phyloP scores from a whole-genome alignment of 176 grass and related monocot genomes.

The Bolboschoenus planiculmis region DNA sequence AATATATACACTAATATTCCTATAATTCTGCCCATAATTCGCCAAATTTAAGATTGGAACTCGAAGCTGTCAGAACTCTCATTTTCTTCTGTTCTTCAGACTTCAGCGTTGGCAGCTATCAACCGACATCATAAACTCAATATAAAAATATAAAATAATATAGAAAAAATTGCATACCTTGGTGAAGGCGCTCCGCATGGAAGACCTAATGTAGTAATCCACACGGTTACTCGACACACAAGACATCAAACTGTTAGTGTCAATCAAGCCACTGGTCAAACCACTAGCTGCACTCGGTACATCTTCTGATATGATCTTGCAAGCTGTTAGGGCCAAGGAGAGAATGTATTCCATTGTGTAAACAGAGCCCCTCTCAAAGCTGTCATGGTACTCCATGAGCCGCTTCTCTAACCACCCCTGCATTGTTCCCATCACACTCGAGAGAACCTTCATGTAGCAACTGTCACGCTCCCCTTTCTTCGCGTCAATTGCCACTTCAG shows the following conservation, averaged over 20 bases:
- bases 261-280: conserved; percentile 19
- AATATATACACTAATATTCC: background rate
- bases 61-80: background rate
- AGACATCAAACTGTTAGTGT: background rate
- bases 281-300: conserved; percentile 11
- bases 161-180: conserved; percentile 32
- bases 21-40: background rate
- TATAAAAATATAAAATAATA: background rate
- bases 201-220: conserved; percentile 72
- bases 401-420: conserved; percentile 86
- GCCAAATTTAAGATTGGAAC: background rate
- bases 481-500: conserved; percentile 55
- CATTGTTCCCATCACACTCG: conserved; percentile 47
- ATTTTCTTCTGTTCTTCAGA: background rate
- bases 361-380: conserved; percentile 38
- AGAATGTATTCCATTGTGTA: conserved; percentile 57
- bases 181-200: conserved; percentile 72
- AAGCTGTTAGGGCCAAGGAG: conserved; percentile 35
- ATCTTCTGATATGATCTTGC: conserved; percentile 53
- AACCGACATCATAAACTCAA: background rate
- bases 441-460: conserved; percentile 53
- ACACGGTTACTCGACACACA: conserved; percentile 38
- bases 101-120: background rate
- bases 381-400: conserved; percentile 69
- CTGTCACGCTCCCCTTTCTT: conserved; percentile 44